Evolutionary conservation across 371 early-diverging fungal genomes (phyloP), one percentile per base, ranked within the genome.

Genomic region (Funneliformis caledonium): DNA sequence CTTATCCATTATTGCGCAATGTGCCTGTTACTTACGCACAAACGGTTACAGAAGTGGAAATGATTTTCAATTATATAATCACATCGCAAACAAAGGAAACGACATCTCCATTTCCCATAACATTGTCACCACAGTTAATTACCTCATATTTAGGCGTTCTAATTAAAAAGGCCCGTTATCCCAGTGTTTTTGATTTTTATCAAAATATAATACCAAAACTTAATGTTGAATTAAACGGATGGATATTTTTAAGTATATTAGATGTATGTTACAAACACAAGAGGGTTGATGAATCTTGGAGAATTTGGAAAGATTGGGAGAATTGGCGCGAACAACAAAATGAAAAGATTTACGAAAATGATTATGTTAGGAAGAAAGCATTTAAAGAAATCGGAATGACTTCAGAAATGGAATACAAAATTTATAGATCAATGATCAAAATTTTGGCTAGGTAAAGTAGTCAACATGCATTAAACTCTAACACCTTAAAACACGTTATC

Each of bases 401-500:
- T 22, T 26, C 31, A 43, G 45, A 64, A 16, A 7, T 67, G 22
- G 60, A 67, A 10, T 78, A 78, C 26, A 31, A 78, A 47, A 43
- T 37, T 48, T 78, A 78, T 78, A 52, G 52, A 31, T 65, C 19
- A n/a, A 78, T 78, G 78, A 78, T 78, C 45, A 65, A 78, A 5
- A 78, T 45, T 47, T 68, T 78, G 16, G 78, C 78, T 22, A 78
- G 78, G 78, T 78, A 78, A 62, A 7, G 10, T 22, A 11, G 6
- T n/a, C n/a, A 37, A 16, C 22, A 47, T 19, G 16, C 10, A 6
- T 31, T 65, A 31, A 31, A 43, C 4, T 42, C 16, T 14, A 47
- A 45, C 45, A 11, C 12, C 2, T 7, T 14, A 22, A 37, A 45
- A 43, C 11, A 16, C n/a, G 31, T 19, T 10, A 59, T 9, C 2